A percentile compares a stretch with the other conserved stretches of the same genome.
phyloP scores from a whole-genome alignment of 805 yeast genomes.

The Saturnispora hagleri region DNA sequence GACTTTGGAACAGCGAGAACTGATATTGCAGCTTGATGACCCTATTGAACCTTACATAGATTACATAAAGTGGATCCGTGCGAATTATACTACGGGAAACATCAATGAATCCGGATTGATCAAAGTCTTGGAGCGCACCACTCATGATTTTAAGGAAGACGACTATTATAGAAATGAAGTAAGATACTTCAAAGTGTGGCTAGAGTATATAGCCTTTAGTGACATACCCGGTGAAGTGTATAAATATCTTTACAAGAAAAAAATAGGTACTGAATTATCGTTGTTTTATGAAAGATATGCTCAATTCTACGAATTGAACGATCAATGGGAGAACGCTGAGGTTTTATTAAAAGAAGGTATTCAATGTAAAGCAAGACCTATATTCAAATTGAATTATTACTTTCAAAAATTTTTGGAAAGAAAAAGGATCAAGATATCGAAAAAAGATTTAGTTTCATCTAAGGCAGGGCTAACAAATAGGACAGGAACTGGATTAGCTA shows the following conservation, averaged over 20 bases:
- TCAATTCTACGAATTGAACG: slow-evolving; percentile 42
- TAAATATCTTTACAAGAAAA: slow-evolving; percentile 57
- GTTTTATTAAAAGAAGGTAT: slow-evolving; percentile 54
- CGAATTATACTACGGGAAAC: slow-evolving; percentile 51
- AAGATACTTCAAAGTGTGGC: slow-evolving; percentile 72
- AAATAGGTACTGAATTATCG: slow-evolving; percentile 61
- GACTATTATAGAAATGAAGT: slow-evolving; percentile 72
- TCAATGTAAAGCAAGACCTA: slow-evolving; percentile 56
- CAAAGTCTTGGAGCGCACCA: slow-evolving; percentile 58
- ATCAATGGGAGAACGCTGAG: slow-evolving; percentile 44
- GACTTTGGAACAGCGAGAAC: slow-evolving; percentile 27
- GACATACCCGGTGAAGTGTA: slow-evolving; percentile 67
- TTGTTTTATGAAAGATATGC: slow-evolving; percentile 77
- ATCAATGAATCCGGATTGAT: slow-evolving; percentile 58
- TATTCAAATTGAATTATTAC: slow-evolving; percentile 33
- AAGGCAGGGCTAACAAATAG: slow-evolving; percentile 13
- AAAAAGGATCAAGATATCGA: slow-evolving; percentile 16
- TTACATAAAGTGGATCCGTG: slow-evolving; percentile 65
- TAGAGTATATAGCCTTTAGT: slow-evolving; percentile 59
- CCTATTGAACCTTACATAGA: slow-evolving; percentile 72
- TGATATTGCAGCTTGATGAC: slow-evolving; percentile 63
- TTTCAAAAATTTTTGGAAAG: slow-evolving; percentile 39
- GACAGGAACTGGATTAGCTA: slow-evolving; percentile 19
- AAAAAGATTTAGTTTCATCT: background rate
- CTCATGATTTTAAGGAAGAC: slow-evolving; percentile 56